Base-by-base conservation (phyloP, 345 rosid genomes). In the Aurinia saxatilis region DNA sequence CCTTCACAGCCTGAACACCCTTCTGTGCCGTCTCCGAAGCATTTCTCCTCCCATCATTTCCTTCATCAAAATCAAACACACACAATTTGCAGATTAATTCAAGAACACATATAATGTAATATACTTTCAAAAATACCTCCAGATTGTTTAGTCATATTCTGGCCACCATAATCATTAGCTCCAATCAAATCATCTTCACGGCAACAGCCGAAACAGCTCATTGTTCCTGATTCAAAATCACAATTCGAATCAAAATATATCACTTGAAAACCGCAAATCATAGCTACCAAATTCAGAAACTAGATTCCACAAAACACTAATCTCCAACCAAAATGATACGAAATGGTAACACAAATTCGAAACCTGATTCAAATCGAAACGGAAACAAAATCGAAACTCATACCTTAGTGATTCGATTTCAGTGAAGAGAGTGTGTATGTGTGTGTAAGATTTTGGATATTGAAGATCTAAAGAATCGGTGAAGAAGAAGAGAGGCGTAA, bases 121-220 rank as follows among this genome's bases (percentile, higher is more conserved):
- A n/a, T n/a, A n/a, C n/a, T n/a, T n/a, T 29, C 5, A 54, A 67
- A 54, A 67, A 61, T 81, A 86, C 95, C 95, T 64, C 82, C 75
- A 33, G 88, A 81, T 64, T 45, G 80, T 74, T 83, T 84, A 37
- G 63, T 71, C 27, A 69, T 62, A 69, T 83, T 69, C 23, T 77
- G 75, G 34, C 82, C 90, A 65, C 87, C 89, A 73, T 35, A 60
- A 42, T 90, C 91, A 30, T 88, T 62, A 59, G 79, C 67, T 80
- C 80, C 78, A 54, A 77, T 77, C 70, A 66, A 48, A 50, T 79
- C 84, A 70, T 79, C 90, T 21, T 81, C 95, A 42, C 66, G 79
- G 39, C 90, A 90, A 67, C 90, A 83, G 58, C 87, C 57, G 61
- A 85, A 85, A 77, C 90, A 87, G 72, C 90, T 74, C 97, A 90